Base-by-base conservation (phyloP, 2,329 filamentous ascomycete species). In the Dissoconium aciculare region DNA sequence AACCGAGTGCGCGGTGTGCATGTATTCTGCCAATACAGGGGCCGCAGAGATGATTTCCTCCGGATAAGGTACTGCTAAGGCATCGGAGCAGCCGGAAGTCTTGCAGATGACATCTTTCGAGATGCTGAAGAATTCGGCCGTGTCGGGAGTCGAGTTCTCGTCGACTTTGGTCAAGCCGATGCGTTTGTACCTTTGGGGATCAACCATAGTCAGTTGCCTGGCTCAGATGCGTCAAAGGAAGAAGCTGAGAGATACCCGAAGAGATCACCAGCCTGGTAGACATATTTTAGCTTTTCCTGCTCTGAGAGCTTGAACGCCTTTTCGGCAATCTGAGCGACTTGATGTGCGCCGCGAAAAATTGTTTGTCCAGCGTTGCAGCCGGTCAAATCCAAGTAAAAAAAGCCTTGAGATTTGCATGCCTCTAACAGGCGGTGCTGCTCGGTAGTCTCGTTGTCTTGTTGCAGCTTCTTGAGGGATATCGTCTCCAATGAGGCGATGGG, bases 41-140 rank as follows among this genome's bases (percentile, higher is more conserved):
- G 46, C 46, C 28, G 45, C 36, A 4, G 44, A 37, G 28, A 48
- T 32, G 15, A 54, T 35, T 6, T 39, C 28, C 13, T 39, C 15
- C 1, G 49, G 49, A 23, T 23, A 23, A n/a, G 8, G 19, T 8
- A 23, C 19, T n/a, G n/a, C n/a, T 8, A n/a, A 23, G 8, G 19
- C 19, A n/a, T n/a, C n/a, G n/a, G n/a, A n/a, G n/a, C n/a, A n/a
- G 8, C 19, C 19, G 19, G 19, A 8, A n/a, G 8, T 23, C 13
- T 50, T 50, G n/a, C 69, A 45, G 30, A 69, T 59, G 32, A 68
- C 64, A 42, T 70, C 63, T 51, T 69, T 69, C 23, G 59, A 31
- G 17, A 68, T 60, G 46, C 69, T 69, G 47, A 69, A 69, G 39
- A 70, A 68, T 39, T 70, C 65, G 32, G 66, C 66, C n/a, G 59